Evolutionary conservation across 1,284 basidiomycete genomes (phyloP).

Genomic region (Fomitopsis pinicola): DNA sequence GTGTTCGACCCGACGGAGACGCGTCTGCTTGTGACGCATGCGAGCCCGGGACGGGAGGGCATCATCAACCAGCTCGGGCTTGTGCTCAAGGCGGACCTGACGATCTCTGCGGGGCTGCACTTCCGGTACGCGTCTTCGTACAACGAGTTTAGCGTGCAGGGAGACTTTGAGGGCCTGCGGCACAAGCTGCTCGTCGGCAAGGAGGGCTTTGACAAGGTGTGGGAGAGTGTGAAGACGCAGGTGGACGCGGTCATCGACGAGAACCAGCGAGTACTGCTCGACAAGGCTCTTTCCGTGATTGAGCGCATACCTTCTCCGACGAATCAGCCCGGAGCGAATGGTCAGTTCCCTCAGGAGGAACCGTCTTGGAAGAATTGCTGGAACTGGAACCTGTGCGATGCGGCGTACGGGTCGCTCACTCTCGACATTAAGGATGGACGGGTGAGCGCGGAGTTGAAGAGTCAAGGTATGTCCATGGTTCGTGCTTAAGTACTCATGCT

Average conservation of each 20-base stretch:
- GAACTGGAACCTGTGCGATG: conserved; percentile 98
- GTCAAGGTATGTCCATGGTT: conserved; percentile 61
- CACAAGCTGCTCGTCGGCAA: conserved; percentile 79
- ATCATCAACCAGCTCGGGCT: conserved; percentile 89
- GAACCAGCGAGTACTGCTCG: conserved; percentile 82
- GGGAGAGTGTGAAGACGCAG: conserved; percentile 90
- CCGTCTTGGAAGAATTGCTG: conserved; percentile 96
- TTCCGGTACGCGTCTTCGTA: conserved; percentile 96
- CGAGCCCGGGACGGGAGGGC: conserved; percentile 90
- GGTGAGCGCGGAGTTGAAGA: conserved; percentile 88
- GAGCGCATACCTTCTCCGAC: conserved; percentile 73
- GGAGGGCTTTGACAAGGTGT: conserved; percentile 85
- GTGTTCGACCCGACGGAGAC: conserved; percentile 94
- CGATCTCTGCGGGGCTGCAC: conserved; percentile 92
- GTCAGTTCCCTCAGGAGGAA: conserved; percentile 62
- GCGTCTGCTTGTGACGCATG: conserved; percentile 89
- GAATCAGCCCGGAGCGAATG: conserved; percentile 50
- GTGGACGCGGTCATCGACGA: conserved; percentile 93
- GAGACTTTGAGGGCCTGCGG: conserved; percentile 86
- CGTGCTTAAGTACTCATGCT: neutral
- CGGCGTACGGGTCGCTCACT: conserved; percentile 85
- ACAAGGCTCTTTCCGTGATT: conserved; percentile 86
- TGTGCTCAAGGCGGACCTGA: conserved; percentile 91
- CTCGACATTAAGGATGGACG: conserved; percentile 90
- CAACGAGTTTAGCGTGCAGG: conserved; percentile 95